Base-by-base conservation (phyloP, 2,329 filamentous ascomycete genomes). In the Dothistroma septosporum region DNA sequence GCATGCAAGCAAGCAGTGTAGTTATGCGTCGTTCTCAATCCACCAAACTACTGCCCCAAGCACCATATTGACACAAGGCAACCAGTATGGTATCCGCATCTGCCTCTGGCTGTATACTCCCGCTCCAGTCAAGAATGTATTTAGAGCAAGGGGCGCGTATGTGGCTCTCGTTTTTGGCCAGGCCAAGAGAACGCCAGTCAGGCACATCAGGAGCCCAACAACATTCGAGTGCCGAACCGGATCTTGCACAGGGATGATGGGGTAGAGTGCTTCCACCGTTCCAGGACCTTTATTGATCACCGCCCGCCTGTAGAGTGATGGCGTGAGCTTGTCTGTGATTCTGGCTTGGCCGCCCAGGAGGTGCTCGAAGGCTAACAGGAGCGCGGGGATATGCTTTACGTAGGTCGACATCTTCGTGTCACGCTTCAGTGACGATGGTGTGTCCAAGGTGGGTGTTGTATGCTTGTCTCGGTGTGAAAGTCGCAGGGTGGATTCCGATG, bases 21-120 rank as follows among this genome's bases (percentile, higher is more conserved):
- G 75, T 19, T 19, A 44, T 19, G 41, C 41, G 7, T 28, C 35
- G 3, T 84, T 77, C 33, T 79, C 53, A 48, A 61, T 55, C 48
- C 41, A 46, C 59, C 59, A 61, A 24, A 61, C 59, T 35, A 57
- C 6, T 21, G 22, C 37, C 5, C 59, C 59, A 33, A 61, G 46
- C 4, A 57, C 11, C 59, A 61, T 53, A 41, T 61, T 61, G 32
- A 28, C 50, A 48, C 48, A 24, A 16, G 59, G 59, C 19, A 61
- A n/a, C 59, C 59, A 61, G 31, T 46, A 61, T 10, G 59, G 47
- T 24, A 61, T 57, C 48, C 50, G 41, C 59, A 61, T 61, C 47
- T 54, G 37, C 10, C 59, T 33, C 48, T 61, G 59, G 21, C 59
- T 61, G 37, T 61, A 57, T 7, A 61, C 48, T 16, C 59, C 59